Base-by-base conservation (phyloP, 2,329 filamentous ascomycete species). In the Fusarium sp. region DNA sequence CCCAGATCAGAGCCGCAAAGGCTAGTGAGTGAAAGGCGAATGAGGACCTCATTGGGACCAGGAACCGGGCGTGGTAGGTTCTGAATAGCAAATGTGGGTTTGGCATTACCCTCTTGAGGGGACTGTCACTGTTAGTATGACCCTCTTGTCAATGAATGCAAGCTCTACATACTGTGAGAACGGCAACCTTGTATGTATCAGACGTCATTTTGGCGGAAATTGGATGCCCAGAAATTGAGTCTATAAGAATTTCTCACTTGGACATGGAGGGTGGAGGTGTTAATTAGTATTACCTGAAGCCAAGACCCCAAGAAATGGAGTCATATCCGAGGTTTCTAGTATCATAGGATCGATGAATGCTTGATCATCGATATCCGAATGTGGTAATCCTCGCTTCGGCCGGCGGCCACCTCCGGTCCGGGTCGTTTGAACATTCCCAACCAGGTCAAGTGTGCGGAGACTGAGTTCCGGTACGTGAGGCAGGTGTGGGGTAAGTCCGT, bases 1-100 rank as follows among this genome's bases (percentile, higher is more conserved):
- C 72, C 74, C 17, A 78, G 68, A 58, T 83, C 81, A 9, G 81
- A 80, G 5, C 80, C 81, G 58, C 81, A 83, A 34, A 83, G 68
- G 15, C 77, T 77, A 4, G 80, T 81, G 3, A 76, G 71, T 17
- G 74, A 72, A 4, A 83, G 72, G 20, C 74, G 73, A 31, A 83
- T 71, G 4, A 83, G 78, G 20, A 77, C 57, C 42, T 74, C 71
- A 22, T 68, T 68, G 1, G 76, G 71, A 0, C 76, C 69, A 22
- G 71, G 64, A 0, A 60, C 40, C 2, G 69, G 71, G 4, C 57
- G 52, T 1, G 60, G 28, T 4, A 67, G 45, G 4, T 62, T 18
- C 9, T 53, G 62, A n/a, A 70, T 59, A 4, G 22, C 24, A 31
- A 69, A 72, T 0, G 48, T 67, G 8, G 54, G 68, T 22, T 58